Evolutionary conservation across 345 rosid genomes (phyloP), one percentile per base, ranked within the genome.

Genomic region (Reutealis trisperma): DNA sequence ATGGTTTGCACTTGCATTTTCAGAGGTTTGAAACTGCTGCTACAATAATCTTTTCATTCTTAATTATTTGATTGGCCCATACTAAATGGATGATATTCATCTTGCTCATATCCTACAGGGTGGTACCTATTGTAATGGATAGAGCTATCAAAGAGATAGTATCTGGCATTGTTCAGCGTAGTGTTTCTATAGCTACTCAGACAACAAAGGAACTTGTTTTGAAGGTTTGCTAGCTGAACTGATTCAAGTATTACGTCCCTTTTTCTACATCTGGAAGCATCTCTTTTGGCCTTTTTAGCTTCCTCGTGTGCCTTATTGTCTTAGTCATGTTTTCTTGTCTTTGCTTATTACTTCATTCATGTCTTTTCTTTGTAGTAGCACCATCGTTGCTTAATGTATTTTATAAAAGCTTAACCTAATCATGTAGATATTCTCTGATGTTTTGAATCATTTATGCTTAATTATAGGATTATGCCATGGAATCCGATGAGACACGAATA

Each of bases 101-200:
- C 57, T 34, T 5, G 66, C 54, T 52, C 51, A 32, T 71, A 27
- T 81, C 27, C 75, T 76, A 65, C 88, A 96, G 99, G 73, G 92
- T 87, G 82, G 97, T 96, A 78, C 98, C 99, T 68, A 76, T 86
- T 81, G 96, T 92, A 45, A 93, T 93, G 93, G 99, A 93, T 77
- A 87, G 96, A 85, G 99, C 99, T 62, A 88, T 96, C 85, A 96
- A 92, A 69, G 99, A 93, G 82, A 93, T 92, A 51, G 98, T 96
- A 71, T 72, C 93, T 74, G 88, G 92, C 75, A 92, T 93, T 84
- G 97, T 96, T 83, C 98, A 96, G 83, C 92, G 97, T 68, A 96
- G 99, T 85, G 99, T 96, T 85, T 91, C 97, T 57, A 93, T 96
- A 83, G 98, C 99, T 63, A 92, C 96, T 67, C 98, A 96, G 84